Evolutionary conservation across 2,329 filamentous ascomycete species (phyloP), one percentile per base, ranked within the genome.

Genomic region (Cladophialophora exuberans): DNA sequence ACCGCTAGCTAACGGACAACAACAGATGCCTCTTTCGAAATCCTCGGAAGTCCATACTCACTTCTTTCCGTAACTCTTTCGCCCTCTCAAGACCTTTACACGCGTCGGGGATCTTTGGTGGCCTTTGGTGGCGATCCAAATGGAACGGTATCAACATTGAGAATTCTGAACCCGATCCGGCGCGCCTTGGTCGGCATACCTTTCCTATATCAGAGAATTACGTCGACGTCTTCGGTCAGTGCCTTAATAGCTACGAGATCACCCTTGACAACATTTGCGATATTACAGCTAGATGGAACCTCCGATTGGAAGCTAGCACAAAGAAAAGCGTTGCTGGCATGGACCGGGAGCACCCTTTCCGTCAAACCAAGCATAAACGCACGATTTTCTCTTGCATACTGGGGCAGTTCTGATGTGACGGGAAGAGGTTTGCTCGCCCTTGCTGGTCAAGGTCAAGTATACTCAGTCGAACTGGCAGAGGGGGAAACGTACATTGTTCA

Each of bases 271-370:
- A 92, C 91, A 4, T 92, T 99, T 64, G 86, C 89, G 10, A 84
- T 96, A 6, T 81, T 99, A 22, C 88, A 93, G 69, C 83, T 99
- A 46, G 91, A 99, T 76, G 94, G 94, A 54, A 90, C 91, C 3
- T 86, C 91, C 54, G 94, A 99, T 74, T 99, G 94, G 93, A 89
- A 96, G 79, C 78, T 99, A 6, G 83, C 90, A 5, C 92, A 97
- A 70, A 83, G 90, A 59, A 87, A 89, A 62, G 91, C 91, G 1
- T 79, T 99, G 49, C 79, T 97, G n/a, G 94, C 94, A 51, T 99
- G 94, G 94, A 96, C 93, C 0, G 94, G 94, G 23, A 89, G 96
- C 70, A 91, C 90, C 1, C 79, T 99, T 51, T 79, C 80, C 13
- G 81, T 94, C 39, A 85, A 84, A 30, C 90, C 92, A 2, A 86